phyloP scores from a whole-genome alignment of 2,329 filamentous ascomycete genomes.

The Plectosphaerella sp. region DNA sequence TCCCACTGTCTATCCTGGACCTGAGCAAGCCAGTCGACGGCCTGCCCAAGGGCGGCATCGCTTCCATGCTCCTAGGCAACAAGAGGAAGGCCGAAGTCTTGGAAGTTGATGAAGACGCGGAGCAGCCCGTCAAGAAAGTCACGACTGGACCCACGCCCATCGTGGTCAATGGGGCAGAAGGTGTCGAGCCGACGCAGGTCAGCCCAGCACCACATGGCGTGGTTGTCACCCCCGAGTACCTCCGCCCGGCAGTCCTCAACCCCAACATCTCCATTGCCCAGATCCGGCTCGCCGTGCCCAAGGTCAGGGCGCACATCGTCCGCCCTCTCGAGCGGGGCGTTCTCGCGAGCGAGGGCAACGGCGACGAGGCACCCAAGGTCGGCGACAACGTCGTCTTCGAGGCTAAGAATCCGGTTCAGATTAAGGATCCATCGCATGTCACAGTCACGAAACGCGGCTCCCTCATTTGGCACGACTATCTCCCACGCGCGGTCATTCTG shows the following conservation, averaged over 20 bases:
- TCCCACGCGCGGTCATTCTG: constrained; percentile 82
- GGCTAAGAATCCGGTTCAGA: constrained; percentile 76
- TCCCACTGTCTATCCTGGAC: constrained; percentile 79
- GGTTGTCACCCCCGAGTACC: constrained; percentile 71
- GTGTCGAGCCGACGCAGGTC: constrained; percentile 70
- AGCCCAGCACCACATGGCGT: constrained; percentile 55
- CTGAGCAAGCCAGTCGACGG: constrained; percentile 92
- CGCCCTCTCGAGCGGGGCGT: constrained; percentile 70
- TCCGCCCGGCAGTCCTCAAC: constrained; percentile 83
- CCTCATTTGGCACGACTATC: constrained; percentile 87
- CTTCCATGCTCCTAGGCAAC: constrained; percentile 83
- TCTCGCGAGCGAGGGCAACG: constrained; percentile 40
- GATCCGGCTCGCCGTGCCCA: constrained; percentile 80
- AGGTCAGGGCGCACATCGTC: constrained; percentile 76
- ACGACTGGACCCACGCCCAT: constrained; percentile 69
- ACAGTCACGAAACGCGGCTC: constrained; percentile 76
- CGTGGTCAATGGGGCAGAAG: constrained; percentile 71
- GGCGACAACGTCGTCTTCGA: constrained; percentile 77
- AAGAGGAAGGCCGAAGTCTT: constrained; percentile 76
- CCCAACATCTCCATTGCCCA: constrained; percentile 79
- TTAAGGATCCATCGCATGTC: constrained; percentile 78
- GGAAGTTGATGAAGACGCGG: constrained; percentile 73
- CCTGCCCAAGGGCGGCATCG: constrained; percentile 82
- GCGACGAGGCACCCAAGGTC: constrained; percentile 57
- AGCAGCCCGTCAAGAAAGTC: constrained; percentile 44